Evolutionary conservation across 768 basidiomycete genomes (phyloP), one percentile per base, ranked within the genome.

Genomic region (Crepidotus variabilis): DNA sequence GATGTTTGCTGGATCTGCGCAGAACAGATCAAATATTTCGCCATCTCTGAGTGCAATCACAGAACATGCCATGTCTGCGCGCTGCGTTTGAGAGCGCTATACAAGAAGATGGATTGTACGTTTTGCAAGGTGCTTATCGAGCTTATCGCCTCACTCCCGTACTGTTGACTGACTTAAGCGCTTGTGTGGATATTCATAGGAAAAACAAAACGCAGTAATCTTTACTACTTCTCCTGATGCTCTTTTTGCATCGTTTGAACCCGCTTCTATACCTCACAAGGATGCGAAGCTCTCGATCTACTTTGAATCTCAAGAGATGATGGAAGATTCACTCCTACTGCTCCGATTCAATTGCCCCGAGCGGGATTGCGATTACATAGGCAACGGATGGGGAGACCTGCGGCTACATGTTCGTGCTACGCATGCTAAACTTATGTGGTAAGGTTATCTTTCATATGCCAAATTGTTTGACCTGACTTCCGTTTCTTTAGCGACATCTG

Each of bases 271-370:
- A 32, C 78, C 81, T 0, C 83, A 77, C 73, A 88, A 86, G 60
- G 92, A 94, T 65, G 47, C 76, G 0, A 89, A 88, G 69, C 77
- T 98, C 9, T 78, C 79, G 6, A 87, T 97, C 45, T 84, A 77
- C 51, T 99, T 98, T 64, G 94, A 98, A 77, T 90, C 87, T 22
- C 82, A 80, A 63, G 94, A 89, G 63, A 92, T 93, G 87, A 96
- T 96, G 92, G 92, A 98, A 62, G 93, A 95, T 35, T 92, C 92
- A 0, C 77, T 98, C 22, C 79, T 95, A 6, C 79, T 99, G 16
- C 84, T 99, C 10, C 84, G 94, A 1, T 98, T 92, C 80, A 98
- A 97, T 67, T 98, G 96, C 65, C 92, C 96, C 0, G 89, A 91
- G 61, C 64, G 81, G 0, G 81, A 87, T 51, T 99, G 96, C 65